Conservation (phyloP, 257 asterid species). For the Striga asiatica region DNA sequence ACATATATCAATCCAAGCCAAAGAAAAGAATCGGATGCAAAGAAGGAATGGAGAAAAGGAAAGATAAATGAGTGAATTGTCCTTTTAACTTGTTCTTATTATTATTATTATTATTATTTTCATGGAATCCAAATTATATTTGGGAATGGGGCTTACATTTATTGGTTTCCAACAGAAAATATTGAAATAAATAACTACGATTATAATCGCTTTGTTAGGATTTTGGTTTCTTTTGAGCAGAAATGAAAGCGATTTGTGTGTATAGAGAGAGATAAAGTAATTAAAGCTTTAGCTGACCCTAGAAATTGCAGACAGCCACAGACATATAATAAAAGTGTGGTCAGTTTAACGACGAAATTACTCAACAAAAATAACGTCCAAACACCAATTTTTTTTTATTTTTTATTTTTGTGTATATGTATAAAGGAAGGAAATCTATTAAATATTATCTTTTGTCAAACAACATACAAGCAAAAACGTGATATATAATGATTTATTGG, state of each 20-base stretch:
- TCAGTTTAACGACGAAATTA: conserved; percentile 5
- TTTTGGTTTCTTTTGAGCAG: conserved; percentile 1
- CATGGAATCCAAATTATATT: background rate
- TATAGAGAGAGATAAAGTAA: conserved; percentile 14
- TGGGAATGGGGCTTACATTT: no score
- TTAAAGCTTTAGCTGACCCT: conserved; percentile 25
- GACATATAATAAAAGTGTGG: conserved; percentile 10
- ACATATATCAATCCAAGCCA: background rate
- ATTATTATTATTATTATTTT: no score
- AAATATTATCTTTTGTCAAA: no score
- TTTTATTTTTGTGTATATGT: no score
- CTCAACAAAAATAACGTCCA: background rate
- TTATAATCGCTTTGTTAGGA: no score
- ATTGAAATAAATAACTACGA: no score
- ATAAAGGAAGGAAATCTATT: no score
- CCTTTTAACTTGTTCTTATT: conserved; percentile 15
- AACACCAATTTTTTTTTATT: background rate
- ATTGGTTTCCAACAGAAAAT: no score
- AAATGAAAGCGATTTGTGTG: conserved; percentile 19
- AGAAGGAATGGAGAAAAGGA: background rate
- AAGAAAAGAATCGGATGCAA: conserved; percentile 28
- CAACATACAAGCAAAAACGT: no score
- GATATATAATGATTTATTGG: no score
- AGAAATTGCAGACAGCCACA: conserved; percentile 22
- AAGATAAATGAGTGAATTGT: background rate